Evolutionary conservation across 73 alveolate genomes (phyloP).

Genomic region (Halteria grandinella): DNA sequence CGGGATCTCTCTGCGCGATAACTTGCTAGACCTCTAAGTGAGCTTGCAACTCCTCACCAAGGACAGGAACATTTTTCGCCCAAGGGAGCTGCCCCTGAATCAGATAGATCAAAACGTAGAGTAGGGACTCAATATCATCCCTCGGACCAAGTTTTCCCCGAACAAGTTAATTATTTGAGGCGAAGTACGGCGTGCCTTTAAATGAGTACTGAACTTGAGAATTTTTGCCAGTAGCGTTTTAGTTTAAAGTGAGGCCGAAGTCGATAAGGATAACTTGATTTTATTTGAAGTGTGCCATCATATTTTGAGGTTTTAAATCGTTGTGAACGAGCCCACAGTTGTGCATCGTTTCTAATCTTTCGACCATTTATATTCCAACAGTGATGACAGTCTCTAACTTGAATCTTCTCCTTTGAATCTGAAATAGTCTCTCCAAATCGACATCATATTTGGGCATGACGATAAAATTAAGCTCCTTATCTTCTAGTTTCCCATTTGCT

Average conservation of each 20-base stretch:
- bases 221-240: slow-evolving; percentile 1
- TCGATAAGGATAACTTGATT: slow-evolving; percentile 43
- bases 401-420: slow-evolving; percentile 22
- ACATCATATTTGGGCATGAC: slow-evolving; percentile 53
- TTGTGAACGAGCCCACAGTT: slow-evolving; percentile 54
- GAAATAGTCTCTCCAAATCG: slow-evolving; percentile 34
- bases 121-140: slow-evolving; percentile 61
- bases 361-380: slow-evolving; percentile 53
- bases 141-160: slow-evolving; percentile 37
- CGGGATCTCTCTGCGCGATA: slow-evolving; percentile 33
- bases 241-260: slow-evolving; percentile 51
- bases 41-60: slow-evolving; percentile 40
- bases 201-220: slow-evolving; percentile 27
- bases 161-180: slow-evolving; percentile 20
- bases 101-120: slow-evolving; percentile 52
- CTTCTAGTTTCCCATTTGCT: slow-evolving; percentile 23
- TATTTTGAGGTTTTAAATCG: slow-evolving; percentile 63
- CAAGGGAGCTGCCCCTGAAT: slow-evolving; percentile 59
- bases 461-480: slow-evolving; percentile 24
- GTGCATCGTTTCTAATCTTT: slow-evolving; percentile 54
- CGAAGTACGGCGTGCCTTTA: slow-evolving; percentile 50
- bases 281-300: slow-evolving; percentile 41
- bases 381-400: slow-evolving; percentile 42
- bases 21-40: slow-evolving; percentile 23
- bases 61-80: slow-evolving; percentile 37